Evolutionary conservation across 2,329 filamentous ascomycete species (phyloP).

Genomic region (Xenoacremonium recifei): DNA sequence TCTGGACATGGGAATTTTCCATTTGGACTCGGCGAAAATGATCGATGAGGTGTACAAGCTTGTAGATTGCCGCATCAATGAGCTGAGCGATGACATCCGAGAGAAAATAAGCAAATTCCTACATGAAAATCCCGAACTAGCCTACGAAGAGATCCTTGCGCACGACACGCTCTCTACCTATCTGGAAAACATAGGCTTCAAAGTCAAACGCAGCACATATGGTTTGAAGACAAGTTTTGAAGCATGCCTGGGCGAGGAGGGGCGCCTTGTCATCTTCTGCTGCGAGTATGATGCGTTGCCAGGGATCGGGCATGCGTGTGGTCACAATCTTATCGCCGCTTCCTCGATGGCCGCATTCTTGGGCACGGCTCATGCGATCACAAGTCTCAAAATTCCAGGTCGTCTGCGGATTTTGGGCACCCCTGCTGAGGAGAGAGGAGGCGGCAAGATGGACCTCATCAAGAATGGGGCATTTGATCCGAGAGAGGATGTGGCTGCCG

Average conservation of each 20-base stretch:
- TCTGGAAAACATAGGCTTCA: slow-evolving; percentile 43
- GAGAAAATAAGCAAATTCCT: not conserved
- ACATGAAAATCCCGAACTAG: slow-evolving; percentile 48
- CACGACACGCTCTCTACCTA: slow-evolving; percentile 48
- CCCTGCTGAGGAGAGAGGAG: slow-evolving; percentile 43
- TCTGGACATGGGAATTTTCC: too few relatives aligned
- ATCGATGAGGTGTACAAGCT: too few relatives aligned
- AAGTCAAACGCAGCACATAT: slow-evolving; percentile 47
- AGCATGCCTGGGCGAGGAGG: slow-evolving; percentile 40
- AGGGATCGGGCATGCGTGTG: slow-evolving; percentile 44
- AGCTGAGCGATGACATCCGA: too few relatives aligned
- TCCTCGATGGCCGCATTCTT: slow-evolving; percentile 41
- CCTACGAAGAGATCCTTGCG: slow-evolving; percentile 51
- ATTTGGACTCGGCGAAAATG: too few relatives aligned
- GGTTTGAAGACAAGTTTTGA: slow-evolving; percentile 52
- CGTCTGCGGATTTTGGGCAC: slow-evolving; percentile 41
- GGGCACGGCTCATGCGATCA: slow-evolving; percentile 33
- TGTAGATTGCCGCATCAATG: too few relatives aligned
- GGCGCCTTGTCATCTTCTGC: slow-evolving; percentile 40
- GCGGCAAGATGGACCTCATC: slow-evolving; percentile 35
- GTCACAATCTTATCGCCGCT: slow-evolving; percentile 45
- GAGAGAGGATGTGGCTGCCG: slow-evolving; percentile 1
- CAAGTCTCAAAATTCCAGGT: slow-evolving; percentile 27
- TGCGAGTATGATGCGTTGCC: slow-evolving; percentile 50
- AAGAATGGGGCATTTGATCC: slow-evolving; percentile 26